Percentiles rank a stretch among this genome's conserved stretches.
Evolutionary conservation across 768 basidiomycete species (phyloP).

Genomic region (Termitomyces sp.): DNA sequence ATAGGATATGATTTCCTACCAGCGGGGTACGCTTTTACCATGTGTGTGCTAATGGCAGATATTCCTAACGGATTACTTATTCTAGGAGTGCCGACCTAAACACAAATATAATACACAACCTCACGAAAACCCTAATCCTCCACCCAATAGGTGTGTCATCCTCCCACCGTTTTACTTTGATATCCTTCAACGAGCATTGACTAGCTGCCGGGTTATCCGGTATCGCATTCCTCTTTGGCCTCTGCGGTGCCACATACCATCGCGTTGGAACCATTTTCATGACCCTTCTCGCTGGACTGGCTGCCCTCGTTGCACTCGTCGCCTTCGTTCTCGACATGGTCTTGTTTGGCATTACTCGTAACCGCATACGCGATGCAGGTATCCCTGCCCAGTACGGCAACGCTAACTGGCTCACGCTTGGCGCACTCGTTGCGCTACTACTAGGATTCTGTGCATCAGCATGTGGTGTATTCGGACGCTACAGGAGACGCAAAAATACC

Average conservation of each 20-base stretch:
- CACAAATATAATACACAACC: slow-evolving; percentile 56
- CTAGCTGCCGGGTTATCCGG: slow-evolving; percentile 65
- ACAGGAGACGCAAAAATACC: slow-evolving; percentile 41
- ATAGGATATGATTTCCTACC: slow-evolving; percentile 58
- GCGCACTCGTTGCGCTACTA: slow-evolving; percentile 64
- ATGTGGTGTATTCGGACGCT: slow-evolving; percentile 68
- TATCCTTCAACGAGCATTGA: slow-evolving; percentile 4
- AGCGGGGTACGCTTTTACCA: slow-evolving; percentile 7
- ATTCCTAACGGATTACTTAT: background rate
- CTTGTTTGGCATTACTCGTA: slow-evolving; percentile 70
- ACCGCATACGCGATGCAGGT: slow-evolving; percentile 51
- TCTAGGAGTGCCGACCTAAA: slow-evolving; percentile 36
- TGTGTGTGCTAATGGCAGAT: background rate
- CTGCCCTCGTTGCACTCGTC: slow-evolving; percentile 63
- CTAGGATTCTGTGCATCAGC: slow-evolving; percentile 65
- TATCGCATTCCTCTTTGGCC: slow-evolving; percentile 63
- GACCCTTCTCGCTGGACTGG: slow-evolving; percentile 66
- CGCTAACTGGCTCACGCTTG: slow-evolving; percentile 81
- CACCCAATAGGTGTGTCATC: slow-evolving; percentile 68
- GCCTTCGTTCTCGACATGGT: slow-evolving; percentile 79
- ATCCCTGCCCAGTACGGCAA: slow-evolving; percentile 64
- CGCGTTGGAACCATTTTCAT: slow-evolving; percentile 77
- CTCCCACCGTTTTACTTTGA: slow-evolving; percentile 5
- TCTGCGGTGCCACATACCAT: slow-evolving; percentile 64
- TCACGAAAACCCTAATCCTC: slow-evolving; percentile 73